Conservation (phyloP, 2,329 filamentous ascomycete species). For the Venturia nashicola region DNA sequence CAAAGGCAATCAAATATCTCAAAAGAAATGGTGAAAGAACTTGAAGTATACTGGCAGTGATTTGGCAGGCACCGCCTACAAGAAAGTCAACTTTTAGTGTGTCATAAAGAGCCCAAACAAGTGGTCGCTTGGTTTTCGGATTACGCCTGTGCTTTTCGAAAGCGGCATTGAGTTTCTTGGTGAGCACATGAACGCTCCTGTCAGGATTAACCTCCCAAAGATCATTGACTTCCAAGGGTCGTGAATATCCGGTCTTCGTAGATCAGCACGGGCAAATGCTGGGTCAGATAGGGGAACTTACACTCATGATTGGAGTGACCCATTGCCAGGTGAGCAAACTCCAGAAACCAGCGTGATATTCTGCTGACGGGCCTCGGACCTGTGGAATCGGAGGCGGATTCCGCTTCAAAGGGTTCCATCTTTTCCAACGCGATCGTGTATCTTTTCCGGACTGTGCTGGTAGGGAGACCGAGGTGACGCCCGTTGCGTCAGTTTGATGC, state of each 20-base stretch:
- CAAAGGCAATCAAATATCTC: constrained; percentile 77
- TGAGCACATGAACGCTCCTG: constrained; percentile 58
- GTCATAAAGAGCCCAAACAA: constrained; percentile 74
- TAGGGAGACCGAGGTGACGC: background rate
- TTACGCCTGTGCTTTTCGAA: constrained; percentile 54
- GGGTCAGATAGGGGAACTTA: constrained; percentile 21
- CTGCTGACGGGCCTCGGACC: constrained; percentile 45
- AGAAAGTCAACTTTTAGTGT: constrained; percentile 77
- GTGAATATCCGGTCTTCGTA: constrained; percentile 64
- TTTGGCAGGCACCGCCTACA: constrained; percentile 66
- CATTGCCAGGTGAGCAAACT: constrained; percentile 75
- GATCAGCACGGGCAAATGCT: background rate
- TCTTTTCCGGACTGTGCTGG: background rate
- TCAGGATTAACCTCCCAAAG: constrained; percentile 82
- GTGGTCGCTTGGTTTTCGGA: constrained; percentile 57
- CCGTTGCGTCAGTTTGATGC: background rate
- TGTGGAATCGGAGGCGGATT: constrained; percentile 44
- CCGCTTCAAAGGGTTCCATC: constrained; percentile 34
- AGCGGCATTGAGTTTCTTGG: constrained; percentile 50
- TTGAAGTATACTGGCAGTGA: constrained; percentile 58
- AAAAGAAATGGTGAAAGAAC: constrained; percentile 77
- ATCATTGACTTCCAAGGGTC: constrained; percentile 70
- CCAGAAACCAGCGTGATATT: constrained; percentile 61
- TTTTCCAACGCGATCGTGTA: background rate
- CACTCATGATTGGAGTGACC: constrained; percentile 79